A percentile compares a stretch with the other conserved stretches of the same genome.
These are phyloP conservation scores for Naganishia randhawae DNA, from an alignment of 768 basidiomycete genomes.

Conservation along the genomic window DNA sequence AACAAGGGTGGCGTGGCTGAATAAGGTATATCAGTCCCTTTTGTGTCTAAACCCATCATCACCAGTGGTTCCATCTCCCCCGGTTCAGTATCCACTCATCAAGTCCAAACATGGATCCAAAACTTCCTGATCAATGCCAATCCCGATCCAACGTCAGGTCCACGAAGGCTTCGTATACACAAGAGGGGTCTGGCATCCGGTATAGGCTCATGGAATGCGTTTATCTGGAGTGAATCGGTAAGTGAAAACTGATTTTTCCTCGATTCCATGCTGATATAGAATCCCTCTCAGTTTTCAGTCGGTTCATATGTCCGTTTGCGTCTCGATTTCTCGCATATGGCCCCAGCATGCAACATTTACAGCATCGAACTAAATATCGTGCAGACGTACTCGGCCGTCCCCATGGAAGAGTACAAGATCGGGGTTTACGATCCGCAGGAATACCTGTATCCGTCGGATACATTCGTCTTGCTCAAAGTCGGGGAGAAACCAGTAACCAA, in stretches of 20 bases:
- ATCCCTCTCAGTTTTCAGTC: conserved; percentile 2
- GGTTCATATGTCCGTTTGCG: conserved; percentile 7
- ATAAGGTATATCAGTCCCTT: neutral
- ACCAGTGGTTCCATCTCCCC: conserved; percentile 13
- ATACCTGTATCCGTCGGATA: conserved; percentile 2
- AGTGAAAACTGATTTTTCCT: neutral
- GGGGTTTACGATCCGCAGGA: conserved; percentile 11
- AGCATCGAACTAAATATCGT: neutral
- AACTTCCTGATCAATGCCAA: conserved; percentile 16
- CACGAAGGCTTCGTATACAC: neutral
- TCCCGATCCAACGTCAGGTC: conserved; percentile 3
- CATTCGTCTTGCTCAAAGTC: neutral
- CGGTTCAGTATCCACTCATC: neutral
- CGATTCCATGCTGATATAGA: too few relatives aligned
- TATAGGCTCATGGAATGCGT: conserved; percentile 12
- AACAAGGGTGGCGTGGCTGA: neutral
- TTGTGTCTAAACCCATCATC: conserved; percentile 7
- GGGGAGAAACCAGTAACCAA: conserved; percentile 14
- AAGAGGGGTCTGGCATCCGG: conserved; percentile 3
- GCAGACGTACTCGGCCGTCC: conserved; percentile 6
- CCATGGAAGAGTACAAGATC: conserved; percentile 19
- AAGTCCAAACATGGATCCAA: conserved; percentile 10
- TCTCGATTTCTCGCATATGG: neutral
- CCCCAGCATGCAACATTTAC: conserved; percentile 18
- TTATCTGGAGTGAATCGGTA: conserved; percentile 21